Evolutionary conservation across 108 stramenopile genomes (phyloP).

Genomic region (Nitzschia sp.): DNA sequence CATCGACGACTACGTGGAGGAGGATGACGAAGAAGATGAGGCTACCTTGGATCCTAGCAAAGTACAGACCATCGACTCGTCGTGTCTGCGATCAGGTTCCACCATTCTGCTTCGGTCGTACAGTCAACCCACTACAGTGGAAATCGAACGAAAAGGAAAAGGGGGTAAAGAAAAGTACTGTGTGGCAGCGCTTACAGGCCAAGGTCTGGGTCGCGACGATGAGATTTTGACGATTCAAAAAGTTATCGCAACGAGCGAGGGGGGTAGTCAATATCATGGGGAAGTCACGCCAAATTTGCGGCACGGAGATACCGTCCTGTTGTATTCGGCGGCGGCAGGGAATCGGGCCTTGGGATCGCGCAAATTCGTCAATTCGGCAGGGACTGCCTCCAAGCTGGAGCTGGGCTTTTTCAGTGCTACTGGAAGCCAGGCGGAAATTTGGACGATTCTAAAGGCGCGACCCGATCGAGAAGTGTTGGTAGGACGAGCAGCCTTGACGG

Average conservation of each 20-base stretch:
- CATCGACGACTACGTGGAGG: neutral
- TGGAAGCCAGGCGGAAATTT: slow-evolving; percentile 3
- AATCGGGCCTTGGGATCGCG: slow-evolving; percentile 7
- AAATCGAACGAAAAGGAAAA: neutral
- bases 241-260: slow-evolving; percentile 6
- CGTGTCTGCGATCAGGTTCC: slow-evolving; percentile 21
- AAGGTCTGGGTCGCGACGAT: slow-evolving; percentile 12
- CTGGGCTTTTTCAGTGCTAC: slow-evolving; percentile 15
- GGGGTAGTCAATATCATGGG: slow-evolving; percentile 34
- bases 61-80: slow-evolving; percentile 13
- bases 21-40: neutral
- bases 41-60: slow-evolving; percentile 14
- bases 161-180: neutral
- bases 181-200: slow-evolving; percentile 10
- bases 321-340: neutral
- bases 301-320: slow-evolving; percentile 18
- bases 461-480: slow-evolving; percentile 23
- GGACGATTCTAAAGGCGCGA: slow-evolving; percentile 12
- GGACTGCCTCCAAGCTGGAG: slow-evolving; percentile 3
- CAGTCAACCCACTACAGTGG: slow-evolving; percentile 5
- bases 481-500: slow-evolving; percentile 20
- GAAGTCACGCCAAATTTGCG: slow-evolving; percentile 1
- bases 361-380: slow-evolving; percentile 10
- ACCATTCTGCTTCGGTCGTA: slow-evolving; percentile 28
- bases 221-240: slow-evolving; percentile 39